Evolutionary conservation across 768 basidiomycete genomes (phyloP).

Genomic region (Leccinellum luteum): DNA sequence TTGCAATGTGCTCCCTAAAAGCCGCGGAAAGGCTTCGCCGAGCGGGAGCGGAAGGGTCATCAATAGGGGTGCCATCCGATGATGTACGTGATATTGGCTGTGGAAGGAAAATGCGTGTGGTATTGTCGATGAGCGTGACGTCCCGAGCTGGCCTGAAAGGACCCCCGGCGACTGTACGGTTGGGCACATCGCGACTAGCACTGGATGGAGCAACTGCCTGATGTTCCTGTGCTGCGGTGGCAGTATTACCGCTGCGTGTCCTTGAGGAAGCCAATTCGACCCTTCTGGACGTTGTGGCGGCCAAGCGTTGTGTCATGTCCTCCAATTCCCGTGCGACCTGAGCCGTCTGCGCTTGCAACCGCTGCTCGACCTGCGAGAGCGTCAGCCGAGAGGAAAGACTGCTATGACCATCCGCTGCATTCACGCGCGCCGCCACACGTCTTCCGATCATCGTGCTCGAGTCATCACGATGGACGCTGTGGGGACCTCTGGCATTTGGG

Average conservation of each 20-base stretch:
- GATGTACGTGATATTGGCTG: slow-evolving; percentile 26
- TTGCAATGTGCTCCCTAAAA: slow-evolving; percentile 19
- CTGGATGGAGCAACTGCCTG: background rate
- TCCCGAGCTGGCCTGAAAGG: slow-evolving; percentile 17
- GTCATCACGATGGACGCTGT: slow-evolving; percentile 24
- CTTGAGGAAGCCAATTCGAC: slow-evolving; percentile 17
- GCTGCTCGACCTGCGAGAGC: slow-evolving; percentile 28
- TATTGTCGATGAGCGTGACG: slow-evolving; percentile 18
- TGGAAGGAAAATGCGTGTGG: slow-evolving; percentile 17
- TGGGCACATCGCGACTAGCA: slow-evolving; percentile 2
- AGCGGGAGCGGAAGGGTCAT: slow-evolving; percentile 11
- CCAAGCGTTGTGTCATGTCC: slow-evolving; percentile 29
- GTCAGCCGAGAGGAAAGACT: slow-evolving; percentile 20
- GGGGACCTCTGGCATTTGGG: slow-evolving; percentile 19
- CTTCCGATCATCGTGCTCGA: slow-evolving; percentile 35
- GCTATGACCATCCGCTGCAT: slow-evolving; percentile 16
- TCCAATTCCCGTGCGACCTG: slow-evolving; percentile 34
- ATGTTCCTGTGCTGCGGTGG: background rate
- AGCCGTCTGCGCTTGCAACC: slow-evolving; percentile 27
- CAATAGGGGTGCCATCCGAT: slow-evolving; percentile 20
- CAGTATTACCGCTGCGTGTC: slow-evolving; percentile 5
- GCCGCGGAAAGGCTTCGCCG: slow-evolving; percentile 23
- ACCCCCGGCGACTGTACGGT: slow-evolving; percentile 9
- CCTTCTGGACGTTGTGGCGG: slow-evolving; percentile 23
- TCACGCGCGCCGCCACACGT: slow-evolving; percentile 32